These are phyloP conservation scores for Crucihimalaya himalaica DNA, from an alignment of 345 rosid genomes.

Conservation along the genomic window DNA sequence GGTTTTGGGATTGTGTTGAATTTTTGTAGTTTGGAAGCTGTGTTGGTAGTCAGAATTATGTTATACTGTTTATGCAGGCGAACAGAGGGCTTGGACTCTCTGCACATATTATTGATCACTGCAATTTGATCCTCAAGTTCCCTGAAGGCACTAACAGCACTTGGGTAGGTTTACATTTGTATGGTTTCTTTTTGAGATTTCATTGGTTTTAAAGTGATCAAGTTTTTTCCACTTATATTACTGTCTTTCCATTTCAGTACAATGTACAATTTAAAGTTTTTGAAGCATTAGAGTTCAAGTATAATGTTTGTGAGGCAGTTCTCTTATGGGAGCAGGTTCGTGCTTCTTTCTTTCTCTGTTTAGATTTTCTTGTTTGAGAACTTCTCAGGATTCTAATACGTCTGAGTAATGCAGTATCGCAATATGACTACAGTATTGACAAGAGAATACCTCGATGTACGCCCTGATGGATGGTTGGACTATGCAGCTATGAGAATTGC, in stretches of 20 bases:
- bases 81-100: slow-evolving; percentile 90
- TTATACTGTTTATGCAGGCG: slow-evolving; percentile 48
- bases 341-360: slow-evolving; percentile 17
- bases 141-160: slow-evolving; percentile 96
- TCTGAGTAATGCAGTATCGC: slow-evolving; percentile 66
- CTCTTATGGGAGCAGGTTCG: slow-evolving; percentile 97
- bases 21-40: neutral
- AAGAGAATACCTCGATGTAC: slow-evolving; percentile 87
- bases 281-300: slow-evolving; percentile 89
- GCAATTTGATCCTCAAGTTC: slow-evolving; percentile 81
- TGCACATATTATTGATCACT: slow-evolving; percentile 69
- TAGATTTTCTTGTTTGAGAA: neutral
- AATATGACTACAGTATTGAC: slow-evolving; percentile 97
- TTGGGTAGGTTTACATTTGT: slow-evolving; percentile 58
- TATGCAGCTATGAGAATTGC: slow-evolving; percentile 95
- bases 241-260: slow-evolving; percentile 54
- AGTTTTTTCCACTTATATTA: neutral
- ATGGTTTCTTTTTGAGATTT: slow-evolving; percentile 1
- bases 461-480: slow-evolving; percentile 94
- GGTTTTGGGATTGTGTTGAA: neutral
- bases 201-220: neutral
- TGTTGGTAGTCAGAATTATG: neutral
- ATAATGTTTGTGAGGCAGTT: slow-evolving; percentile 85
- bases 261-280: slow-evolving; percentile 79
- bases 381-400: slow-evolving; percentile 20